Evolutionary conservation across 106 monocot species (phyloP).

Genomic region (Cymbidium sinense): DNA sequence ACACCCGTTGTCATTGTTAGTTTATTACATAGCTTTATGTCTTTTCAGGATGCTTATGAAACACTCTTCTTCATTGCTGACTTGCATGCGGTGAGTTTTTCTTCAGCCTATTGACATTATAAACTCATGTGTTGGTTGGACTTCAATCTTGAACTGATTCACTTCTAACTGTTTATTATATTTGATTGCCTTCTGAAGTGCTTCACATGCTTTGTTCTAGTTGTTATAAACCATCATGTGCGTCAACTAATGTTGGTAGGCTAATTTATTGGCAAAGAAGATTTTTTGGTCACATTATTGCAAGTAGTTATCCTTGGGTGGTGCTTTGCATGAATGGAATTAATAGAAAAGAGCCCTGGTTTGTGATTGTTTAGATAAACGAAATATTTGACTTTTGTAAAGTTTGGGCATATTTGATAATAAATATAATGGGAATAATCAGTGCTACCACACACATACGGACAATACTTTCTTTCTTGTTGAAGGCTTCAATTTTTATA

Average conservation of each 20-base stretch:
- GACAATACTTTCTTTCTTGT: not conserved
- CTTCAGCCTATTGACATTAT: not conserved
- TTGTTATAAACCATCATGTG: not conserved
- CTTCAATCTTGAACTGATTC: not conserved
- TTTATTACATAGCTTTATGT: constrained; percentile 8
- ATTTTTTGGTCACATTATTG: not conserved
- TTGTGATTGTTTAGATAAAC: not conserved
- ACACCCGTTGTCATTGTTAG: not conserved
- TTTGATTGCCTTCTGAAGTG: not conserved
- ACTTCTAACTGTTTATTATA: not conserved
- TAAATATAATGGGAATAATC: not conserved
- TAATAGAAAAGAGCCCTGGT: not conserved
- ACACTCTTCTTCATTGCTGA: constrained; percentile 97
- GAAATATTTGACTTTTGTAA: not conserved
- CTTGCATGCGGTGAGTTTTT: constrained; percentile 70
- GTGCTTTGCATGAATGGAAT: not conserved
- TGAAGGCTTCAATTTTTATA: not conserved
- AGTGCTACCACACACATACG: not conserved
- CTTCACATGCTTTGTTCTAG: not conserved
- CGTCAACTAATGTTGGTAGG: not conserved
- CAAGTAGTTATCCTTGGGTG: not conserved
- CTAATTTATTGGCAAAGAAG: not conserved
- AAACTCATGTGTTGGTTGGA: not conserved
- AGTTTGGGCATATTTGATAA: not conserved
- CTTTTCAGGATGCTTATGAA: constrained; percentile 74